Evolutionary conservation across 495 filamentous ascomycete genomes (phyloP).

Genomic region (Penicillium paxilli): DNA sequence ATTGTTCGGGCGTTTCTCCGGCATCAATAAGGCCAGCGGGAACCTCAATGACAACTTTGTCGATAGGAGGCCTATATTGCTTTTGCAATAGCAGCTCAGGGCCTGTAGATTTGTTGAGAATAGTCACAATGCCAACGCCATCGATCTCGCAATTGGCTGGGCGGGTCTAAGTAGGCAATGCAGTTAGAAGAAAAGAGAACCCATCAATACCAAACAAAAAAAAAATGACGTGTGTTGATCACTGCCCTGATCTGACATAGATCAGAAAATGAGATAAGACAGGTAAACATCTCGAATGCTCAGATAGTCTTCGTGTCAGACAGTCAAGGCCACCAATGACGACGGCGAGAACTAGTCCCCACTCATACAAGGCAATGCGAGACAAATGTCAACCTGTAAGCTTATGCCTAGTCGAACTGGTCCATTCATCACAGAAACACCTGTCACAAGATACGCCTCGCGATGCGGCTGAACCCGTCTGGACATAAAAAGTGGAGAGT

Average conservation of each 20-base stretch:
- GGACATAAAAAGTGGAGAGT: not conserved
- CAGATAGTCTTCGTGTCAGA: not conserved
- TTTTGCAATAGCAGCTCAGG: constrained; percentile 82
- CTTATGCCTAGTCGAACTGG: not conserved
- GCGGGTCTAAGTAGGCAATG: constrained; percentile 56
- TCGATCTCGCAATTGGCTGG: constrained; percentile 72
- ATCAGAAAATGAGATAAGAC: not conserved
- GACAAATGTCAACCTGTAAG: not conserved
- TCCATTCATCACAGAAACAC: not conserved
- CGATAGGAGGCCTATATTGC: constrained; percentile 83
- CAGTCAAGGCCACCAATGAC: constrained; percentile 2
- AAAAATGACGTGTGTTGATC: not conserved
- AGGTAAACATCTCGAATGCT: not conserved
- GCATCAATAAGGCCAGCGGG: constrained; percentile 86
- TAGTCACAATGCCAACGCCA: constrained; percentile 87
- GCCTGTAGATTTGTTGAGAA: constrained; percentile 70
- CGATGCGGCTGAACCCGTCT: constrained; percentile 1
- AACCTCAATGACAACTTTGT: constrained; percentile 76
- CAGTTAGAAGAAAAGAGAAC: not conserved
- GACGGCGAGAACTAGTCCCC: not conserved
- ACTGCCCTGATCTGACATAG: not conserved
- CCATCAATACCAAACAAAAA: not conserved
- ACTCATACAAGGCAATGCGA: not conserved
- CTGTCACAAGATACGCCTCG: not conserved
- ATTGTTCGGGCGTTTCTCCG: constrained; percentile 73